These are phyloP conservation scores for Kwoniella dejecticola DNA, from an alignment of 768 basidiomycete species.

Conservation along the genomic window DNA sequence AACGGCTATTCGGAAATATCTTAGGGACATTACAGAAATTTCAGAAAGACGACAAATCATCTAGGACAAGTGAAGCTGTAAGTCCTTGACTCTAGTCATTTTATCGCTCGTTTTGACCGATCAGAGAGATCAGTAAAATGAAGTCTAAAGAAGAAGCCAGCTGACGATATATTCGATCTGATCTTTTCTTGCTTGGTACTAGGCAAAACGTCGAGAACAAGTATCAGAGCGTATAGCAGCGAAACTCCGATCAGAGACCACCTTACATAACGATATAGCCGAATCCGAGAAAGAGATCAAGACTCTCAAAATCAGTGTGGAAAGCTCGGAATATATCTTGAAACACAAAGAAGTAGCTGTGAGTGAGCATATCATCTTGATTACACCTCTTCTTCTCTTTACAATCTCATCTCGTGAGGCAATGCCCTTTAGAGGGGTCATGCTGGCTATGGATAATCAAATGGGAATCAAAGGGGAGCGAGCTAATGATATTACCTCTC, in stretches of 20 bases:
- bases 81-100: conserved; percentile 16
- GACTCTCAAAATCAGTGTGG: conserved; percentile 41
- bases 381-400: not conserved
- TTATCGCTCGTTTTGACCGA: too few relatives aligned
- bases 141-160: too few relatives aligned
- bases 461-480: too few relatives aligned
- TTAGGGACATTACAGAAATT: conserved; percentile 53
- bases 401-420: too few relatives aligned
- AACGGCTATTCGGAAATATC: conserved; percentile 53
- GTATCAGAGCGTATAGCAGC: conserved; percentile 44
- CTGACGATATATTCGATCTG: too few relatives aligned
- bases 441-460: too few relatives aligned
- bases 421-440: too few relatives aligned
- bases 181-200: not conserved
- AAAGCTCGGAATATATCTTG: conserved; percentile 42
- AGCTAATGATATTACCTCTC: too few relatives aligned
- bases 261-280: conserved; percentile 48
- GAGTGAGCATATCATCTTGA: conserved; percentile 22
- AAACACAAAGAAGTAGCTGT: conserved; percentile 49
- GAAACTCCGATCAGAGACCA: conserved; percentile 49
- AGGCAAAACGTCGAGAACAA: conserved; percentile 52
- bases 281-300: conserved; percentile 50
- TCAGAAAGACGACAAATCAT: conserved; percentile 52
- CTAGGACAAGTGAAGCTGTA: conserved; percentile 46
- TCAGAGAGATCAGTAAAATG: too few relatives aligned